Evolutionary conservation across 371 early-diverging fungal species (phyloP).

Genomic region (Haplosporangium sp.): DNA sequence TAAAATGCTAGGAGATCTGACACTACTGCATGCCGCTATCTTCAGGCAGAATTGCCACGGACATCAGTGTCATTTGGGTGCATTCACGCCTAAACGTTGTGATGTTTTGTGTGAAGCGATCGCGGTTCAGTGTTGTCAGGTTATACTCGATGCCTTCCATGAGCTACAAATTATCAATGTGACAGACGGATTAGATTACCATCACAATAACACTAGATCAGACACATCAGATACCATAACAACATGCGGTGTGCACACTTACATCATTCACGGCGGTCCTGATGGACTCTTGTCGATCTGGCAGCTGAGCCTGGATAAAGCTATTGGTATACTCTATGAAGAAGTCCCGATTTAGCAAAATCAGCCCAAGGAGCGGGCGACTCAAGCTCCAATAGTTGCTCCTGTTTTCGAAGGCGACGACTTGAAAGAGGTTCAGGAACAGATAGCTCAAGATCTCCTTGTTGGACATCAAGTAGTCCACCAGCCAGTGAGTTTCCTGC

Average conservation of each 20-base stretch:
- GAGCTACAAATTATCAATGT: slow-evolving; percentile 50
- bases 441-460: slow-evolving; percentile 71
- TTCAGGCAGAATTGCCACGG: slow-evolving; percentile 8
- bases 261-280: slow-evolving; percentile 63
- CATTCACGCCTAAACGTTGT: slow-evolving; percentile 74
- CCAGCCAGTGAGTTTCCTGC: slow-evolving; percentile 62
- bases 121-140: slow-evolving; percentile 73
- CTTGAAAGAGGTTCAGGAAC: slow-evolving; percentile 73
- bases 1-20: not conserved
- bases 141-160: slow-evolving; percentile 78
- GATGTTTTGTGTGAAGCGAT: slow-evolving; percentile 84
- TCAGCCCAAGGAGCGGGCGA: slow-evolving; percentile 82
- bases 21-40: slow-evolving; percentile 30
- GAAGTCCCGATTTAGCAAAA: slow-evolving; percentile 73
- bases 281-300: slow-evolving; percentile 76
- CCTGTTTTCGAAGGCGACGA: slow-evolving; percentile 83
- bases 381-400: slow-evolving; percentile 87
- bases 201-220: too few species aligned
- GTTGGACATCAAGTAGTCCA: slow-evolving; percentile 64
- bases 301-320: slow-evolving; percentile 76
- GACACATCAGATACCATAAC: too few species aligned
- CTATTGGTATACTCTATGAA: slow-evolving; percentile 67
- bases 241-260: slow-evolving; percentile 55
- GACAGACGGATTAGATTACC: not conserved
- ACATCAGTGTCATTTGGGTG: slow-evolving; percentile 46